Base-by-base conservation (phyloP, 2,329 filamentous ascomycete genomes). In the Stemphylium vesicarium region DNA sequence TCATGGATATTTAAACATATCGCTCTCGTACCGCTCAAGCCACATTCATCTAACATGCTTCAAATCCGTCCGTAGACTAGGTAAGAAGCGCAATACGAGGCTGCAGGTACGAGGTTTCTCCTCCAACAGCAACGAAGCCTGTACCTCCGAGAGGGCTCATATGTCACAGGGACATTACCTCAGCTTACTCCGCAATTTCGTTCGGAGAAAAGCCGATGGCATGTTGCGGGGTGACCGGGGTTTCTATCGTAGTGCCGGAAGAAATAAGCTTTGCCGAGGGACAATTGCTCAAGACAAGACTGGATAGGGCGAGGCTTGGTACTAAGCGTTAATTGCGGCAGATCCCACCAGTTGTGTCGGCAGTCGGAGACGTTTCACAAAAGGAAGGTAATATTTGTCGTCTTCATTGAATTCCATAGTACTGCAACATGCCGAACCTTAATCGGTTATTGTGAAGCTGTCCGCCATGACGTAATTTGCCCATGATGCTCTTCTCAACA, bases 211-310 rank as follows among this genome's bases (percentile, higher is more conserved):
- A 16, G 13, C 22, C n/a, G 12, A 18, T 33, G 37, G 32, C 2
- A 7, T 12, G 35, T 37, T 54, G 54, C 54, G 50, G 54, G 54
- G 45, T 38, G 40, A 7, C n/a, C 35, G 37, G 26, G 50, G 35
- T 36, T 41, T 15, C 11, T 16, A 24, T 16, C 16, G 35, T 54
- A 46, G 40, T 24, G 40, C 29, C 50, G 54, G 50, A 54, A 54
- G 20, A 36, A 37, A 42, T 46, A 57, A 57, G 54, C 50, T 46
- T 57, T 45, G 50, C 54, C 54, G 45, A 57, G 49, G 38, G 20
- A 39, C 24, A 37, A 22, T 16, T 22, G 33, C 44, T 16, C 48
- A 29, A 12, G 8, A 45, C 33, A 53, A 53, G 54, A 45, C 37
- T 15, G 18, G n/a, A 12, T 8, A 29, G 16, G 33, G 26, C 29